These are phyloP conservation scores for Cardamine resedifolia DNA, from an alignment of 345 rosid species.

Conservation along the genomic window DNA sequence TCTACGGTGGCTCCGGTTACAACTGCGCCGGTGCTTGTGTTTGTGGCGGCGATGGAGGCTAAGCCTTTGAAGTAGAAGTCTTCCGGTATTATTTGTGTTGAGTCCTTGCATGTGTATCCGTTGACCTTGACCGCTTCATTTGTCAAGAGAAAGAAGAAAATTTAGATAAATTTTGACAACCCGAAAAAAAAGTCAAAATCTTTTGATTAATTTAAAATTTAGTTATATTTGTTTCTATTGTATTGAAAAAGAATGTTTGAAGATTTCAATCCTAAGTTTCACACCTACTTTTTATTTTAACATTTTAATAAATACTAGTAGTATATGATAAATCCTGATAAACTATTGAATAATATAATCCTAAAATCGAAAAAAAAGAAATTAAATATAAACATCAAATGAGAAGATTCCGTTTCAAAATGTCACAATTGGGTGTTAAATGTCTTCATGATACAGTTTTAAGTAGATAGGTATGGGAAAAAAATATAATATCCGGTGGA, in stretches of 20 bases:
- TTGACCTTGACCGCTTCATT: constrained; percentile 36
- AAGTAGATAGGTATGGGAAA: background rate
- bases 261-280: constrained; percentile 15
- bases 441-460: background rate
- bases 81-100: constrained; percentile 34
- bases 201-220: background rate
- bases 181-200: no score
- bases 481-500: background rate
- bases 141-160: background rate
- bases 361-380: background rate
- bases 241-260: constrained; percentile 8
- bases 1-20: constrained; percentile 40
- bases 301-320: background rate
- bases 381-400: background rate
- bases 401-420: background rate
- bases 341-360: background rate
- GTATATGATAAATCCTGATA: background rate
- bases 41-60: constrained; percentile 4
- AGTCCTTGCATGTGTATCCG: constrained; percentile 38
- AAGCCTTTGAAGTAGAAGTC: constrained; percentile 39
- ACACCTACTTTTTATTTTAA: background rate
- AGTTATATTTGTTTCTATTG: background rate
- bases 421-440: background rate
- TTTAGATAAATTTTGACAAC: no score
- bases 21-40: constrained; percentile 24